phyloP scores from a whole-genome alignment of 2,329 filamentous ascomycete species.

The Aspergillus fijiensis region DNA sequence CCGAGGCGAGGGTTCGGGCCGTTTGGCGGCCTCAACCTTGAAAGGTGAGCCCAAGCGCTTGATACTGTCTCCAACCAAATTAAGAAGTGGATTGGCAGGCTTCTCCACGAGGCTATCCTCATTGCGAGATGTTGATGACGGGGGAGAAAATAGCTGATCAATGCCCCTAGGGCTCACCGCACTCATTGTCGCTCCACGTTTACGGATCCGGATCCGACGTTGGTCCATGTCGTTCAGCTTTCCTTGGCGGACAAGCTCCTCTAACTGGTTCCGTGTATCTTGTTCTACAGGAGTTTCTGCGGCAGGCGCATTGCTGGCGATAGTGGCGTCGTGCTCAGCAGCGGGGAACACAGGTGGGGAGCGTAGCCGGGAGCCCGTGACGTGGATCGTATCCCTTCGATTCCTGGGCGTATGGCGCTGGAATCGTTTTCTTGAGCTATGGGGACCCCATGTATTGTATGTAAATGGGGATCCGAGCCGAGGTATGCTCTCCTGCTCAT shows the following conservation, averaged over 20 bases:
- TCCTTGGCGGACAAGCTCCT: conserved; percentile 45
- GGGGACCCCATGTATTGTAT: conserved; percentile 51
- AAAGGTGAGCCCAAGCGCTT: conserved; percentile 52
- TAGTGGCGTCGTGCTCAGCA: conserved; percentile 41
- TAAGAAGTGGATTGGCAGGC: conserved; percentile 30
- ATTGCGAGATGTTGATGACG: conserved; percentile 35
- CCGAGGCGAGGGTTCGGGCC: conserved; percentile 30
- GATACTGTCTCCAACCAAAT: conserved; percentile 40
- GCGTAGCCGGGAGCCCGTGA: conserved; percentile 43
- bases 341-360: conserved; percentile 57
- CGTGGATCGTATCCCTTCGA: conserved; percentile 47
- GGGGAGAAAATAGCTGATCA: conserved; percentile 56
- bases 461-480: conserved; percentile 51
- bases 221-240: conserved; percentile 50
- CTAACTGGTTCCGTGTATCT: conserved; percentile 56
- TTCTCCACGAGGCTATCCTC: conserved; percentile 24
- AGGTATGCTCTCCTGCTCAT: conserved; percentile 32
- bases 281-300: conserved; percentile 53
- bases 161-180: conserved; percentile 55
- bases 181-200: conserved; percentile 61
- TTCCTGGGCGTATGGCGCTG: conserved; percentile 34
- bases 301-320: conserved; percentile 42
- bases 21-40: conserved; percentile 39
- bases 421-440: conserved; percentile 33
- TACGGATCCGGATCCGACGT: conserved; percentile 59